A percentile compares a stretch with the other conserved stretches of the same genome.
Conservation (phyloP, 306 rosid species). For the Cajanus cajan region DNA sequence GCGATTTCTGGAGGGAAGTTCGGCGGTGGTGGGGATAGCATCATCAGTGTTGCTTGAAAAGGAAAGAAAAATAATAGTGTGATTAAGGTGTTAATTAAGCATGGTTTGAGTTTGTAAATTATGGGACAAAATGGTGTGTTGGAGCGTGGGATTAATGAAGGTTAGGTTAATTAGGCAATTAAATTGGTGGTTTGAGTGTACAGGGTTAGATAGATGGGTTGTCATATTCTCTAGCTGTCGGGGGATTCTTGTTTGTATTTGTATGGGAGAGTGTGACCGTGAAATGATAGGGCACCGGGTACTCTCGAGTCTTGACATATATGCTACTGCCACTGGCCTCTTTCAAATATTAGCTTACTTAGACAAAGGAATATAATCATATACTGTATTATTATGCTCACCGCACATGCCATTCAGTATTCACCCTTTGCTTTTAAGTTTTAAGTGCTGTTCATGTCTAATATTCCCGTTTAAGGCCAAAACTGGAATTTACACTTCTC, state of each 20-base stretch:
- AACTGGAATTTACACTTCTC: too few relatives aligned
- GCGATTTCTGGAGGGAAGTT: conserved; percentile 50
- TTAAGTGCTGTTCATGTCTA: too few relatives aligned
- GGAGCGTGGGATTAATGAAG: too few relatives aligned
- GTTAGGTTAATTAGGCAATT: conserved; percentile 46
- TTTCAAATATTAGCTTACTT: conserved; percentile 17
- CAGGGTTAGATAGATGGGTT: conserved; percentile 35
- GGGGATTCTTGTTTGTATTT: conserved; percentile 45
- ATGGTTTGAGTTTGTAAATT: conserved; percentile 32
- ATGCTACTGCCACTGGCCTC: conserved; percentile 20
- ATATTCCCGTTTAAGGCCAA: too few relatives aligned
- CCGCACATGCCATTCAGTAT: not conserved
- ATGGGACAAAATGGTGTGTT: too few relatives aligned
- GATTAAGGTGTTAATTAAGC: not conserved
- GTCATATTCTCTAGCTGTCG: conserved; percentile 42
- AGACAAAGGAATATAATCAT: conserved; percentile 19
- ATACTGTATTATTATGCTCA: conserved; percentile 21
- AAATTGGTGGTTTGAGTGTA: conserved; percentile 43
- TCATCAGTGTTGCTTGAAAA: conserved; percentile 77
- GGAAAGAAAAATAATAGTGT: not conserved
- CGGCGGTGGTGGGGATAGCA: conserved; percentile 56
- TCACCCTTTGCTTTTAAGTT: too few relatives aligned
- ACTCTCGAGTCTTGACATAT: conserved; percentile 34
- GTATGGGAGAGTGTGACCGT: conserved; percentile 39
- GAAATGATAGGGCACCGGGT: conserved; percentile 47